Percentiles rank a stretch among this genome's conserved stretches.
These are phyloP conservation scores for Leccinum subrobustum DNA, from an alignment of 1,284 basidiomycete species.

Conservation along the genomic window DNA sequence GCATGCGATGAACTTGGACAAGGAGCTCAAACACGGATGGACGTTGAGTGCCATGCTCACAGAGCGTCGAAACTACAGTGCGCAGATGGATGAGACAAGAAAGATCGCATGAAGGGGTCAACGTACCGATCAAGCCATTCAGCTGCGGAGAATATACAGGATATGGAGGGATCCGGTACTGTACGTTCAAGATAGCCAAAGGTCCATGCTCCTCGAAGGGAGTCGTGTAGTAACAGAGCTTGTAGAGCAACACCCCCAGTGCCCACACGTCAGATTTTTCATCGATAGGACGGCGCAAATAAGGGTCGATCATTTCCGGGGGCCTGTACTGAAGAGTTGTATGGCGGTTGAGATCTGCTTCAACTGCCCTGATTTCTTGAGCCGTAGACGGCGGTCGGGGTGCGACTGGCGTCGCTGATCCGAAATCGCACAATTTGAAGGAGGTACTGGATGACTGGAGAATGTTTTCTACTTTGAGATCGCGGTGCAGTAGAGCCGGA, in stretches of 20 bases:
- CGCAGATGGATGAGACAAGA: slow-evolving; percentile 10
- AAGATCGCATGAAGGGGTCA: slow-evolving; percentile 6
- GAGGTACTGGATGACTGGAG: slow-evolving; percentile 73
- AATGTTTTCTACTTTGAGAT: slow-evolving; percentile 99
- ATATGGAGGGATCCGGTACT: slow-evolving; percentile 91
- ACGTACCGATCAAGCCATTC: slow-evolving; percentile 84
- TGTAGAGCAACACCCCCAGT: slow-evolving; percentile 89
- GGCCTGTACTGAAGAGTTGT: slow-evolving; percentile 96
- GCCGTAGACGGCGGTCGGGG: slow-evolving; percentile 67
- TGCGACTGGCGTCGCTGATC: slow-evolving; percentile 82
- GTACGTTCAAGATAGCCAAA: slow-evolving; percentile 94
- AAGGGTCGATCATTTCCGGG: slow-evolving; percentile 97
- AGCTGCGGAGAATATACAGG: slow-evolving; percentile 89
- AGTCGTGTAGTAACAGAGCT: slow-evolving; percentile 98
- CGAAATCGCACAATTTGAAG: slow-evolving; percentile 99
- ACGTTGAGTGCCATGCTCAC: slow-evolving; percentile 81
- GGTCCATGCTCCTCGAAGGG: slow-evolving; percentile 98
- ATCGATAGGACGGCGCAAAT: slow-evolving; percentile 79
- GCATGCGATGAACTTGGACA: slow-evolving; percentile 72
- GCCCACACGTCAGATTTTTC: slow-evolving; percentile 98
- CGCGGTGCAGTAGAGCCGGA: slow-evolving; percentile 91
- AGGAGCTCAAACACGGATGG: slow-evolving; percentile 84
- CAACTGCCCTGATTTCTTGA: slow-evolving; percentile 83
- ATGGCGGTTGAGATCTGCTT: slow-evolving; percentile 91
- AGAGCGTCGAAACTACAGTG: slow-evolving; percentile 76